phyloP scores from a whole-genome alignment of 306 rosid species.

The Cicer bijugum region DNA sequence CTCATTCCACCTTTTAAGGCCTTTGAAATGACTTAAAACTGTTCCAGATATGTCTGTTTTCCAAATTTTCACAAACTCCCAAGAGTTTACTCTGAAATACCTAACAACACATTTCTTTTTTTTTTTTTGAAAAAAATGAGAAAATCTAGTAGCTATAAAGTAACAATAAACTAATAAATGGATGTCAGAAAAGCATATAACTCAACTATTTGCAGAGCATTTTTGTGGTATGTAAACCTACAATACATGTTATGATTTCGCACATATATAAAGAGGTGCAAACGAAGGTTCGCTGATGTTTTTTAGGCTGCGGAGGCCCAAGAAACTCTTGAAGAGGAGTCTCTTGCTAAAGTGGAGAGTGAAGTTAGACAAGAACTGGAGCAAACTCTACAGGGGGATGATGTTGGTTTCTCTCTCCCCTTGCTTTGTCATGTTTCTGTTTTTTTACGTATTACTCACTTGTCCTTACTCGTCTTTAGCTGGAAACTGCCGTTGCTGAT shows the following conservation, averaged over 20 bases:
- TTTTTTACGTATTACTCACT: conserved; percentile 41
- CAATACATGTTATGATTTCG: conserved; percentile 6
- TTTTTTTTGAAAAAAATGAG: background rate
- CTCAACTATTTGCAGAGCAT: conserved; percentile 19
- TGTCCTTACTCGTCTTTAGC: conserved; percentile 57
- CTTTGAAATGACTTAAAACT: conserved; percentile 11
- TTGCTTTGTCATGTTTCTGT: conserved; percentile 29
- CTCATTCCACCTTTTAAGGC: conserved; percentile 3
- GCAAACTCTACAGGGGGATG: conserved; percentile 68
- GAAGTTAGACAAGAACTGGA: conserved; percentile 91
- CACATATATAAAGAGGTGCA: conserved; percentile 24
- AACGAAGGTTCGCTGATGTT: conserved; percentile 52
- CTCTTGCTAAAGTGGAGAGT: conserved; percentile 83
- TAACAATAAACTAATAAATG: background rate
- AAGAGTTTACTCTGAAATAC: background rate
- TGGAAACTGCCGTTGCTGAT: conserved; percentile 80
- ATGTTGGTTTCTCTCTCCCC: conserved; percentile 65
- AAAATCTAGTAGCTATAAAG: conserved; percentile 24
- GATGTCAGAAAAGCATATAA: conserved; percentile 14
- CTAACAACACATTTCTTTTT: background rate
- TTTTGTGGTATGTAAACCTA: conserved; percentile 30
- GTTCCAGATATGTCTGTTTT: background rate
- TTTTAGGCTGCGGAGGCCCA: conserved; percentile 99
- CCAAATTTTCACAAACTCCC: conserved; percentile 1
- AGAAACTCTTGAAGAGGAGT: conserved; percentile 96